Conservation (phyloP, 2,329 filamentous ascomycete genomes). For the Massarina eburnea region DNA sequence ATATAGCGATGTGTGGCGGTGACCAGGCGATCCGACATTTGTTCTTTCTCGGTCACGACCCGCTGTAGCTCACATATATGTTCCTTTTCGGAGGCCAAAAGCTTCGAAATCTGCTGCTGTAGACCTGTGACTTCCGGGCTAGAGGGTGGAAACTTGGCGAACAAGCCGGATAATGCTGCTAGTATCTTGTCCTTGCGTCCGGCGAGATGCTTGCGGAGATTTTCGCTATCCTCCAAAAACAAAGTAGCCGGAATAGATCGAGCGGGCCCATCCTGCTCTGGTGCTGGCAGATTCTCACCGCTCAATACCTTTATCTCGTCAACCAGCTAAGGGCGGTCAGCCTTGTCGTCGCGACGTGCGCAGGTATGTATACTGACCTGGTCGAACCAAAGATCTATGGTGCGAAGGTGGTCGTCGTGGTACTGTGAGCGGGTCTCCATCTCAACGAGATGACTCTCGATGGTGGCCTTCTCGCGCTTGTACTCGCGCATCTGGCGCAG, state of each 20-base stretch:
- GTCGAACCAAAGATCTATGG: slow-evolving; percentile 90
- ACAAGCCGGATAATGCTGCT: slow-evolving; percentile 69
- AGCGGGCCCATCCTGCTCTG: slow-evolving; percentile 22
- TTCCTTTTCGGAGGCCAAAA: slow-evolving; percentile 81
- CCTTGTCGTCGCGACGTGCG: slow-evolving; percentile 9
- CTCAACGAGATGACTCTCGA: slow-evolving; percentile 80
- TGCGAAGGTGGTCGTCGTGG: slow-evolving; percentile 89
- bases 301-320: slow-evolving; percentile 52
- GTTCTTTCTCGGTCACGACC: slow-evolving; percentile 75
- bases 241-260: slow-evolving; percentile 55
- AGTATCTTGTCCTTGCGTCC: slow-evolving; percentile 76
- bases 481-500: slow-evolving; percentile 97
- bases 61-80: slow-evolving; percentile 75
- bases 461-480: slow-evolving; percentile 81
- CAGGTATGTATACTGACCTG: slow-evolving; percentile 64
- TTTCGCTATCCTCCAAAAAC: slow-evolving; percentile 56
- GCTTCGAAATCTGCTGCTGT: slow-evolving; percentile 71
- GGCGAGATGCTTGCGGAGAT: slow-evolving; percentile 78
- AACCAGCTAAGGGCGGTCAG: slow-evolving; percentile 45
- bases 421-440: slow-evolving; percentile 75
- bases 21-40: slow-evolving; percentile 83
- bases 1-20: slow-evolving; percentile 88
- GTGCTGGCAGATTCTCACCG: slow-evolving; percentile 33
- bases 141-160: slow-evolving; percentile 53
- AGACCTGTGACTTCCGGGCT: slow-evolving; percentile 71